A percentile compares a stretch with the other conserved stretches of the same genome.
Conservation (phyloP, 2,329 filamentous ascomycete genomes). For the Arthroderma sp. region DNA sequence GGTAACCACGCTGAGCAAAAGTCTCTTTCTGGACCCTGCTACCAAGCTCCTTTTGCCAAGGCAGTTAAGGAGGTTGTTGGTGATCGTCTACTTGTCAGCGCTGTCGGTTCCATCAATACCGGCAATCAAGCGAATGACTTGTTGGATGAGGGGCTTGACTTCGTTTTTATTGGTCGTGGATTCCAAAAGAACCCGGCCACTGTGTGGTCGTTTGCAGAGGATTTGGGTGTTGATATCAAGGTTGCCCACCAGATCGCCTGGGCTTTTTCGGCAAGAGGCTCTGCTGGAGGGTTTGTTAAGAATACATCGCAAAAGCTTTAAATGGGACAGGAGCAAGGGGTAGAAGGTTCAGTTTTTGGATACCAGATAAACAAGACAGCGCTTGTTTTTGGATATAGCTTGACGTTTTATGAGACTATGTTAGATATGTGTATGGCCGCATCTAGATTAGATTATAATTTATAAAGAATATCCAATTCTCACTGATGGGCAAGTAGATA, state of each 20-base stretch:
- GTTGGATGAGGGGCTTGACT: slow-evolving; percentile 45
- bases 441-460: too few species aligned
- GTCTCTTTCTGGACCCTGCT: slow-evolving; percentile 40
- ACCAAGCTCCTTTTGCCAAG: slow-evolving; percentile 62
- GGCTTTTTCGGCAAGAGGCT: slow-evolving; percentile 39
- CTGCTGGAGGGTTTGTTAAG: neutral
- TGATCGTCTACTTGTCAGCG: slow-evolving; percentile 55
- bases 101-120: slow-evolving; percentile 61
- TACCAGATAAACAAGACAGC: too few species aligned
- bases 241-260: slow-evolving; percentile 61
- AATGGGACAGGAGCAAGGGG: too few species aligned
- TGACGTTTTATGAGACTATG: too few species aligned
- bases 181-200: slow-evolving; percentile 75
- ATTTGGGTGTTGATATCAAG: slow-evolving; percentile 56
- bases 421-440: too few species aligned
- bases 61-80: slow-evolving; percentile 61
- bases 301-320: too few species aligned
- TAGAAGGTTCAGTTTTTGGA: too few species aligned
- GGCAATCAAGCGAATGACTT: slow-evolving; percentile 55
- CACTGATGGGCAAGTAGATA: too few species aligned
- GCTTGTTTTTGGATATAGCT: too few species aligned
- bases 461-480: too few species aligned
- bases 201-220: slow-evolving; percentile 58
- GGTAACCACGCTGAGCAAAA: slow-evolving; percentile 48
- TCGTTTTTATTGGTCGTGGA: slow-evolving; percentile 60